phyloP scores from a whole-genome alignment of 306 rosid species.

The Quercus dentata region DNA sequence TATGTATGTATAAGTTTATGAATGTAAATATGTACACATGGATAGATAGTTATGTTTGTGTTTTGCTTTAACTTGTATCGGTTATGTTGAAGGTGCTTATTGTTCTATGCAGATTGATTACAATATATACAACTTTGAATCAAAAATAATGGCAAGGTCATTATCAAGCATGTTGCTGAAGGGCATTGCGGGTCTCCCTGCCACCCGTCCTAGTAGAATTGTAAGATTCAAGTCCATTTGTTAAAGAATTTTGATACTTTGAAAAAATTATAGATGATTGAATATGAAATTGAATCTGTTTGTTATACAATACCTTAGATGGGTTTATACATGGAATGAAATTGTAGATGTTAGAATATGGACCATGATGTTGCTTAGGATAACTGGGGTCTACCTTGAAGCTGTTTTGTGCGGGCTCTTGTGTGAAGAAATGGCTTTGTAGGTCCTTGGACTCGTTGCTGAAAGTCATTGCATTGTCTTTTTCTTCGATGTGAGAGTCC shows the following conservation, averaged over 20 bases:
- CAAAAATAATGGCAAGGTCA: neutral
- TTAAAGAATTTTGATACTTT: neutral
- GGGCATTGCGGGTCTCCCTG: neutral
- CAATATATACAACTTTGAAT: neutral
- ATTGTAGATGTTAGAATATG: neutral
- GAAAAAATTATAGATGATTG: neutral
- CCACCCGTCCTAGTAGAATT: neutral
- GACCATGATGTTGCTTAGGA: neutral
- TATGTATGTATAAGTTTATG: no score
- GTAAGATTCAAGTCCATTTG: neutral
- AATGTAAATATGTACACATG: no score
- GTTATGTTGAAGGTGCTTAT: neutral
- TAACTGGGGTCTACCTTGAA: neutral
- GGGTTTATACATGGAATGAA: no score
- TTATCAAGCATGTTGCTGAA: neutral
- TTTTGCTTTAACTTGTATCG: no score
- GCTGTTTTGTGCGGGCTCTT: neutral
- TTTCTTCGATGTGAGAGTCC: no score
- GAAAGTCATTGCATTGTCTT: neutral
- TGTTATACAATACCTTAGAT: no score
- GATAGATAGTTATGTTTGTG: no score
- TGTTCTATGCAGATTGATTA: neutral
- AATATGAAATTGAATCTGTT: no score
- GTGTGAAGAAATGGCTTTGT: neutral
- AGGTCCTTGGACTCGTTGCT: neutral